Evolutionary conservation across 768 basidiomycete genomes (phyloP).

Genomic region (Boletus huronensis): DNA sequence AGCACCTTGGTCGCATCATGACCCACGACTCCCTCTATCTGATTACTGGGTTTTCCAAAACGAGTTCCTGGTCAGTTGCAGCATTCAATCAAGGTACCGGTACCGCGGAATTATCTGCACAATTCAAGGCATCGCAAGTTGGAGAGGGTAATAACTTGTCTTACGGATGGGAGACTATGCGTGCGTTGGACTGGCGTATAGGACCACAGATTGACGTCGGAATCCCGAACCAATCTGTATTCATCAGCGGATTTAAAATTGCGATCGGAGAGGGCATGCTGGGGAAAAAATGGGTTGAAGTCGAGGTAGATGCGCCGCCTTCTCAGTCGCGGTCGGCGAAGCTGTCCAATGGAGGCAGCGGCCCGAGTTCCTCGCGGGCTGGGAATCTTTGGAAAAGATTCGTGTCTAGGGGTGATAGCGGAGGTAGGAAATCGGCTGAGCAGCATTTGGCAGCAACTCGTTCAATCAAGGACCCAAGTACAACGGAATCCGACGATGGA

Average conservation of each 20-base stretch:
- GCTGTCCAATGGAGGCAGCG: background rate
- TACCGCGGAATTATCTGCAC: background rate
- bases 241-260: slow-evolving; percentile 25
- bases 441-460: background rate
- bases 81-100: slow-evolving; percentile 2
- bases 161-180: slow-evolving; percentile 15
- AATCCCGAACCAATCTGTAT: slow-evolving; percentile 20
- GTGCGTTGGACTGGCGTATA: slow-evolving; percentile 8
- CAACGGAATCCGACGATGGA: background rate
- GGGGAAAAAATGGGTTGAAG: slow-evolving; percentile 1
- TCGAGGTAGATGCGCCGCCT: background rate
- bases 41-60: slow-evolving; percentile 14
- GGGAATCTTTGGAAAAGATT: slow-evolving; percentile 4
- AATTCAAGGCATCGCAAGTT: slow-evolving; percentile 15
- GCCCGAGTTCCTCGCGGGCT: background rate
- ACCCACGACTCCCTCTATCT: slow-evolving; percentile 27
- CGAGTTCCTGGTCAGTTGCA: slow-evolving; percentile 29
- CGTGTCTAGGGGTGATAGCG: background rate
- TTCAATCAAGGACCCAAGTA: background rate
- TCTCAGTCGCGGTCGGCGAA: background rate
- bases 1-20: slow-evolving; percentile 11
- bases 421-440: background rate
- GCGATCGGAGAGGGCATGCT: background rate
- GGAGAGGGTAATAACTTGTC: slow-evolving; percentile 4
- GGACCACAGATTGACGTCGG: slow-evolving; percentile 1